Evolutionary conservation across 2,329 filamentous ascomycete genomes (phyloP).

Genomic region (Phialophora expanda): DNA sequence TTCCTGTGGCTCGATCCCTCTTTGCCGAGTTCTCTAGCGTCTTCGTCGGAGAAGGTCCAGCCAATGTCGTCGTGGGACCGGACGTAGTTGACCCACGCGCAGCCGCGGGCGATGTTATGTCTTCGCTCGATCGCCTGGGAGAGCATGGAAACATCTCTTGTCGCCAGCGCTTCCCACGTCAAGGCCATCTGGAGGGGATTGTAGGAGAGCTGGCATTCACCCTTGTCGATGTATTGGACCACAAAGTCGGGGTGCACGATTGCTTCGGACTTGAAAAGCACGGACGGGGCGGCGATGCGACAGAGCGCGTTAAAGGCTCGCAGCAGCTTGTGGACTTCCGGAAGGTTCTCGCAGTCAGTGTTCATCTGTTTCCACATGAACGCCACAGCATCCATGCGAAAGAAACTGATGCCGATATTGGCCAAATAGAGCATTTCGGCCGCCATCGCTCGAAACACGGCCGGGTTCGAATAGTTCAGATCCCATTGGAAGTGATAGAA

Average conservation of each 20-base stretch:
- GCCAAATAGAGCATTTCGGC: conserved; percentile 38
- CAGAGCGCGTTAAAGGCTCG: conserved; percentile 39
- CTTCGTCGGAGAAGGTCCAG: conserved; percentile 39
- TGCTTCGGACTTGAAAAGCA: conserved; percentile 39
- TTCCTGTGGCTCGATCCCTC: conserved; percentile 35
- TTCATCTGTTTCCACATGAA: conserved; percentile 41
- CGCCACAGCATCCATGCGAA: conserved; percentile 39
- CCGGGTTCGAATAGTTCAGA: conserved; percentile 38
- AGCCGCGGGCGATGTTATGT: conserved; percentile 37
- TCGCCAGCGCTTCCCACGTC: conserved; percentile 38
- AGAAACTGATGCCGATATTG: conserved; percentile 38
- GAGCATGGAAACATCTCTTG: conserved; percentile 36
- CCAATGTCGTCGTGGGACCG: conserved; percentile 38
- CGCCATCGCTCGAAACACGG: conserved; percentile 38
- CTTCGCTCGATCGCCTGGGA: conserved; percentile 38
- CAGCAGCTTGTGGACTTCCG: conserved; percentile 38
- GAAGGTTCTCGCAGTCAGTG: conserved; percentile 38
- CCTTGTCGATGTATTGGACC: conserved; percentile 37
- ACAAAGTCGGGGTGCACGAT: conserved; percentile 39
- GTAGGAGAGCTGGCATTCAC: conserved; percentile 38
- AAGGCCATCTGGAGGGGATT: conserved; percentile 39
- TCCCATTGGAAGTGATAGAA: conserved; percentile 40
- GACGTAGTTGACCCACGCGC: conserved; percentile 39
- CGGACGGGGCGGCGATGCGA: conserved; percentile 36
- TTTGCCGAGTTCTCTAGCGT: conserved; percentile 36